phyloP scores from a whole-genome alignment of 805 yeast genomes.

The Yamadazyma insecticola region DNA sequence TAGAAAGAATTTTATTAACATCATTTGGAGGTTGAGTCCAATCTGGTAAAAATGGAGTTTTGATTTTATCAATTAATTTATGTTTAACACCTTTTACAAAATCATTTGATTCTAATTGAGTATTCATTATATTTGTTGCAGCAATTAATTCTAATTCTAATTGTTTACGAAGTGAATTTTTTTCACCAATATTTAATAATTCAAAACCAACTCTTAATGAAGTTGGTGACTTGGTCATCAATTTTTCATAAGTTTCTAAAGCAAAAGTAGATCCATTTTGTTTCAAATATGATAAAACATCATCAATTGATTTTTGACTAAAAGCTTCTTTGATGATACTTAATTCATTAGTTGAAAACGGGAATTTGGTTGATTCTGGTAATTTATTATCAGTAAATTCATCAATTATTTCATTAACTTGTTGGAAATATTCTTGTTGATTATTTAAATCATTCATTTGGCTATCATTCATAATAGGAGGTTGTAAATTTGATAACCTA shows the following conservation, averaged over 20 bases:
- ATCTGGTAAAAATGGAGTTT: slow-evolving; percentile 36
- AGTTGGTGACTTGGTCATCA: slow-evolving; percentile 69
- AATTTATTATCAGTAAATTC: slow-evolving; percentile 64
- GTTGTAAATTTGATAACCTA: slow-evolving; percentile 61
- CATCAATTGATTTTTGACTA: slow-evolving; percentile 46
- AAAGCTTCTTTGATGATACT: slow-evolving; percentile 68
- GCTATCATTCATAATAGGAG: slow-evolving; percentile 30
- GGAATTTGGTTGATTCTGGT: slow-evolving; percentile 60
- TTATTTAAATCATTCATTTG: slow-evolving; percentile 17
- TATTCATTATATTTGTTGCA: slow-evolving; percentile 69
- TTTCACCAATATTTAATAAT: slow-evolving; percentile 57
- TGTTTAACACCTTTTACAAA: slow-evolving; percentile 67
- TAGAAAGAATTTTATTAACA: slow-evolving; percentile 14
- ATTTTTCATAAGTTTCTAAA: slow-evolving; percentile 45
- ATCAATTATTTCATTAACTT: slow-evolving; percentile 70
- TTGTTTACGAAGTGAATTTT: slow-evolving; percentile 57
- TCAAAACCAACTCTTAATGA: slow-evolving; percentile 71
- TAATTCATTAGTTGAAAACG: slow-evolving; percentile 52
- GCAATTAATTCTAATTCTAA: slow-evolving; percentile 68
- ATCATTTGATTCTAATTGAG: slow-evolving; percentile 47
- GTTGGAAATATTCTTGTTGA: slow-evolving; percentile 41
- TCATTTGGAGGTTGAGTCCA: slow-evolving; percentile 18
- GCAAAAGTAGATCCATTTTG: slow-evolving; percentile 61
- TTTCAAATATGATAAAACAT: slow-evolving; percentile 49
- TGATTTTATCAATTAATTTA: slow-evolving; percentile 58